phyloP scores from a whole-genome alignment of 169 alveolate genomes.

The Eimeria praecox region DNA sequence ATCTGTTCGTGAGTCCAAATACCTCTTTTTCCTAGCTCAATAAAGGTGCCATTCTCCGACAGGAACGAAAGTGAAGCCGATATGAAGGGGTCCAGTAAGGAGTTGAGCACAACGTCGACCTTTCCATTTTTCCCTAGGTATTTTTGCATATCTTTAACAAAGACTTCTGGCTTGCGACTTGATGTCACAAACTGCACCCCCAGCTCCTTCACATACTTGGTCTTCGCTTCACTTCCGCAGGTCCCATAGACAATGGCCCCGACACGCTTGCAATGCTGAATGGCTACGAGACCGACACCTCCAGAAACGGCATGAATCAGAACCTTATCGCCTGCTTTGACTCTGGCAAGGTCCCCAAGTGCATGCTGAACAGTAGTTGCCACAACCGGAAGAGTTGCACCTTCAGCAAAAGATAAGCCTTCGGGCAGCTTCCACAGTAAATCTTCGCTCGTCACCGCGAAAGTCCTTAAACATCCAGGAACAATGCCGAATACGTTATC shows the following conservation, averaged over 20 bases:
- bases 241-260: conserved; percentile 88
- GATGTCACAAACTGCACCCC: conserved; percentile 85
- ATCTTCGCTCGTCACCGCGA: conserved; percentile 55
- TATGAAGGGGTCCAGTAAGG: conserved; percentile 82
- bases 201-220: conserved; percentile 72
- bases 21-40: conserved; percentile 88
- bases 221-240: conserved; percentile 85
- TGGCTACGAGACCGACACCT: conserved; percentile 87
- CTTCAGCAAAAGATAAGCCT: conserved; percentile 81
- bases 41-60: conserved; percentile 86
- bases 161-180: conserved; percentile 83
- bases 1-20: conserved; percentile 83
- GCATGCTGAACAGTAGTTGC: conserved; percentile 86
- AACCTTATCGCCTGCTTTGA: conserved; percentile 85
- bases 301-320: conserved; percentile 87
- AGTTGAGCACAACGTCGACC: conserved; percentile 87
- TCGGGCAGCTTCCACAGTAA: conserved; percentile 33
- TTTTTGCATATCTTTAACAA: conserved; percentile 83
- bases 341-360: conserved; percentile 86
- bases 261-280: conserved; percentile 85
- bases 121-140: conserved; percentile 71
- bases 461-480: conserved; percentile 85
- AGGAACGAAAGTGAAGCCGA: conserved; percentile 84
- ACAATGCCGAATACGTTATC: conserved; percentile 87
- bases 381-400: conserved; percentile 87